Base-by-base conservation (phyloP, 2,329 filamentous ascomycete genomes). In the Epichloe scottii region DNA sequence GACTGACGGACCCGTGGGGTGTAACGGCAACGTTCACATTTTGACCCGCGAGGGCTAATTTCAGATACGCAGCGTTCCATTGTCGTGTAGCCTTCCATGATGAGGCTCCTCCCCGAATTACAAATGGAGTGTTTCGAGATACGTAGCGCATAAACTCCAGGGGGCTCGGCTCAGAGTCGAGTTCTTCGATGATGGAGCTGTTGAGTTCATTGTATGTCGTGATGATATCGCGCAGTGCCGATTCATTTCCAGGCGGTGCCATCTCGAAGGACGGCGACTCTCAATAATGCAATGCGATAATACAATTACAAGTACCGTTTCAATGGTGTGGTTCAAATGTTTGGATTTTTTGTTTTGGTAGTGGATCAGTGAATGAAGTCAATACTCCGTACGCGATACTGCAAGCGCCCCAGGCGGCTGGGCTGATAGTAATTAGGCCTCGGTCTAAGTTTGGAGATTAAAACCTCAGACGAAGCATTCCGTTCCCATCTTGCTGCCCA, bases 111-210 rank as follows among this genome's bases (percentile, higher is more conserved):
- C 74, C 69, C 38, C 84, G 75, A 30, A 90, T 70, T 3, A 91
- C 77, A 58, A 91, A 90, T 0, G 87, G 87, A 1, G 80, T 77
- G 62, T 91, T 93, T 37, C 72, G 75, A 15, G 84, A 76, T 19
- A 90, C 85, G 65, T 81, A 84, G 59, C 85, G 79, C 81, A 89
- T 85, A 63, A 91, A 91, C 61, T 90, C 84, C 5, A 93, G 75
- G 0, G 87, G 78, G 30, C 82, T 86, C 4, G 87, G 87, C 46
- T 84, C 78, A 41, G 77, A 71, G 14, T 71, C 42, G 3, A 89
- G 72, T 57, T 82, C 79, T 44, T 85, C 77, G 51, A 89, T 71
- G 15, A 60, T 58, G 21, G 69, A 63, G 51, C 73, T 66, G 61
- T 91, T 91, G 50, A 90, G 76, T 57, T 89, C 85, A 60, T 85